Base-by-base conservation (phyloP, 345 rosid species). In the Kandelia obovata region DNA sequence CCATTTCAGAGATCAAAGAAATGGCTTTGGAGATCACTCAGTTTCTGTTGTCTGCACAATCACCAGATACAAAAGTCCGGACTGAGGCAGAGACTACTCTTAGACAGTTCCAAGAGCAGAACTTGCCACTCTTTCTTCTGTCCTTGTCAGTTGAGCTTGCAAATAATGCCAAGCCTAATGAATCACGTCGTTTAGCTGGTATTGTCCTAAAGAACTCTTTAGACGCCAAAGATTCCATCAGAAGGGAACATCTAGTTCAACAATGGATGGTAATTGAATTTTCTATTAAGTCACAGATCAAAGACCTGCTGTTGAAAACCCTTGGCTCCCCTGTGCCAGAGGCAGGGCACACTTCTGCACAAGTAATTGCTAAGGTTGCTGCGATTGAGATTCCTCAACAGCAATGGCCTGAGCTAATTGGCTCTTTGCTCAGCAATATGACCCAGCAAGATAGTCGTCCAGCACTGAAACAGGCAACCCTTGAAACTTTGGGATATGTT, bases 21-120 rank as follows among this genome's bases (percentile, higher is more conserved):
- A 89, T 95, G 96, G 92, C 97, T 5, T 78, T 89, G 92, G 96
- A 92, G 78, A 85, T 95, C 67, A 95, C 97, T n/a, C 95, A 83
- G 66, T 70, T 84, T 75, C 79, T 95, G 56, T 72, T 88, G 68
- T 83, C 95, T 73, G 97, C 99, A 15, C 99, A 95, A 67, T 88
- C 96, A 39, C 75, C 85, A 0, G 96, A 95, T 74, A 81, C 96
- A 35, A 80, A 83, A 69, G 78, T 86, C 53, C 88, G 99, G 27
- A 89, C 85, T 46, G 90, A 85, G 67, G 99, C 97, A 62, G 97
- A 95, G 81, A 59, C 76, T 49, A 83, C 64, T 69, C 88, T 95
- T 43, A 83, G 72, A 71, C 93, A 86, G 66, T 90, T 90, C 74
- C 96, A 95, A 72, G 96, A 85, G 70, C 96, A 90, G 66, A 95